Percentiles rank a stretch among this genome's conserved stretches.
phyloP scores from a whole-genome alignment of 139 green algal genomes.

The Tetradesmus lagerheimii region DNA sequence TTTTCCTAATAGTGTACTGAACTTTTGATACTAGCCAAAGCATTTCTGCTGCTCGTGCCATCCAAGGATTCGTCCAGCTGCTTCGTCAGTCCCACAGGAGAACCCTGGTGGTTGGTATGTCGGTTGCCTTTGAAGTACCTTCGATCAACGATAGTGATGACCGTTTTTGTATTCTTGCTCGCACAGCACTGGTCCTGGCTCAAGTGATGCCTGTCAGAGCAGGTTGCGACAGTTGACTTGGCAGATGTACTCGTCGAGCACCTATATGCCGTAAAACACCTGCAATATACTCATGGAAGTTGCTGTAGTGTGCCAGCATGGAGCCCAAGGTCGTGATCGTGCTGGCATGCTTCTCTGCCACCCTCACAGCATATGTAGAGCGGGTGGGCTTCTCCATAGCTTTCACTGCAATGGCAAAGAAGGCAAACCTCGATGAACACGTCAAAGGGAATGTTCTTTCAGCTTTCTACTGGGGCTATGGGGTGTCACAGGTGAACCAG shows the following conservation, averaged over 20 bases:
- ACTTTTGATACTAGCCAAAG: too few relatives aligned
- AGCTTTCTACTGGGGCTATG: constrained; percentile 98
- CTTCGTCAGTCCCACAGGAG: not conserved
- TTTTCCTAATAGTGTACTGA: too few relatives aligned
- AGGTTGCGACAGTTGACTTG: not conserved
- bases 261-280: too few relatives aligned
- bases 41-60: not conserved
- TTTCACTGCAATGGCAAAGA: constrained; percentile 90
- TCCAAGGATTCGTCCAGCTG: not conserved
- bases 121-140: not conserved
- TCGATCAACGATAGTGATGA: too few relatives aligned
- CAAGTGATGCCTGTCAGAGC: not conserved
- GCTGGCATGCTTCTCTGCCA: constrained; percentile 88
- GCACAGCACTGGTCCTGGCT: too few relatives aligned
- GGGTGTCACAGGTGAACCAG: constrained; percentile 82
- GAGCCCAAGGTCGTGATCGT: constrained; percentile 78
- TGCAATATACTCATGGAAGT: not conserved
- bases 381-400: constrained; percentile 96
- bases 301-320: constrained; percentile 21
- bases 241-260: too few relatives aligned
- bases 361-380: constrained; percentile 93
- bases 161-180: too few relatives aligned
- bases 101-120: not conserved
- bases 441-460: constrained; percentile 95
- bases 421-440: constrained; percentile 68